Base-by-base conservation (phyloP, 352 stramenopile genomes). In the Pythium grandisporangium region DNA sequence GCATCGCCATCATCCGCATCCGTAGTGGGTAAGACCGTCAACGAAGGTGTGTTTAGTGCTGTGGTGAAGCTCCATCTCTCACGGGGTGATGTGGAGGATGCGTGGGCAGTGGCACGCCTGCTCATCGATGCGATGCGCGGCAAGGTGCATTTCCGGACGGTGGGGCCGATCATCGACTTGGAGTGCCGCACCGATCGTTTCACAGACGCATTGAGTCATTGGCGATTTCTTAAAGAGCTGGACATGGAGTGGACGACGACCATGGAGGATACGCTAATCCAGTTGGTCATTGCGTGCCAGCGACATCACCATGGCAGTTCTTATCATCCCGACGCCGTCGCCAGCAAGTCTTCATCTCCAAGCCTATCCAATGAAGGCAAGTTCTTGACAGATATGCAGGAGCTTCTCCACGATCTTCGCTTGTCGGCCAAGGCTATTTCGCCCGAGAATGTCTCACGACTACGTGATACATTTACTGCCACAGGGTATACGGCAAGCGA, bases 231-330 rank as follows among this genome's bases (percentile, higher is more conserved):
- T 21, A 84, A 83, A 42, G 41, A 16, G 17, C 47, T 56, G 20
- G 53, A 70, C 32, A 72, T 89, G 13, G 66, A 84, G 55, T 89
- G 75, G 75, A 89, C 70, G 17, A 59, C 40, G 40, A 66, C 63
- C 13, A 89, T 89, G 75, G 72, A 89, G 37, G 70, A 84, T 45
- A 59, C 63, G 40, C 56, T 89, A 23, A 58, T 84, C 29, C 64
- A 83, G 40, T 75, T 87, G 59, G 47, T 80, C n/a, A 55, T 80
- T 19, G 63, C 71, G 1, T 80, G 70, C 35, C 42, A 70, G 7
- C 58, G 55, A 30, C 48, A 64, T 26, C 10, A 72, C 26, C 35
- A 54, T 2, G n/a, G n/a, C n/a, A n/a, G n/a, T n/a, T n/a, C n/a
- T n/a, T n/a, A n/a, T n/a, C n/a, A n/a, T n/a, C n/a, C n/a, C n/a